Evolutionary conservation across 2,329 filamentous ascomycete species (phyloP), one percentile per base, ranked within the genome.

Genomic region (Ceratocystis diversiconidia): DNA sequence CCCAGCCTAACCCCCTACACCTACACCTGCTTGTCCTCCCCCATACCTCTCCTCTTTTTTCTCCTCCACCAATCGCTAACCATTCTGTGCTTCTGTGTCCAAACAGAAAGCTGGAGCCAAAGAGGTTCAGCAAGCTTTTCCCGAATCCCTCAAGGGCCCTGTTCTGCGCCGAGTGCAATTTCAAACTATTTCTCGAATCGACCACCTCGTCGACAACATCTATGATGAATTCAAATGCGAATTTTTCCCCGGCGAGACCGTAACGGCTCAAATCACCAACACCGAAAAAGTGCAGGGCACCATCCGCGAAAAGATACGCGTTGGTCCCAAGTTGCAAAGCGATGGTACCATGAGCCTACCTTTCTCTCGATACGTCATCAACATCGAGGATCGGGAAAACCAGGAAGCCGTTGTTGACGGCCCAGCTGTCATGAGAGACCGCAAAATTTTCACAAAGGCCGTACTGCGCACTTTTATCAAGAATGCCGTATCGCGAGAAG

Each of bases 391-490:
- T 67, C 80, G 82, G 46, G 81, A 82, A 0, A 83, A 83, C 61
- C 82, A 89, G 69, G 90, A 95, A 74, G 87, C 86, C 10, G 79
- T 90, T n/a, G 81, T 94, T 19, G 88, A 92, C 70, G 87, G 90
- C 74, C 80, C 88, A 62, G 87, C 95, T 72, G 86, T 97, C 66
- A 87, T 84, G 69, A 87, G 94, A 68, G 92, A 96, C 73, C 85
- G 91, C 63, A 95, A 92, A 71, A 83, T 90, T 60, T 99, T 97
- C 73, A 96, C 92, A 32, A 97, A 99, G 76, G 86, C 92, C 61
- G 92, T 96, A 74, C 79, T 99, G 50, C 86, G 92, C 43, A 90
- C 91, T 5, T 99, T 96, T 70, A 89, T 99, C 69, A 96, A 96
- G 73, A 92, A 95, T 75, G 94, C 91, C 0, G 88, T 96, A n/a